Evolutionary conservation across 805 yeast genomes (phyloP), one percentile per base, ranked within the genome.

Genomic region (Teunomyces gatunensis): DNA sequence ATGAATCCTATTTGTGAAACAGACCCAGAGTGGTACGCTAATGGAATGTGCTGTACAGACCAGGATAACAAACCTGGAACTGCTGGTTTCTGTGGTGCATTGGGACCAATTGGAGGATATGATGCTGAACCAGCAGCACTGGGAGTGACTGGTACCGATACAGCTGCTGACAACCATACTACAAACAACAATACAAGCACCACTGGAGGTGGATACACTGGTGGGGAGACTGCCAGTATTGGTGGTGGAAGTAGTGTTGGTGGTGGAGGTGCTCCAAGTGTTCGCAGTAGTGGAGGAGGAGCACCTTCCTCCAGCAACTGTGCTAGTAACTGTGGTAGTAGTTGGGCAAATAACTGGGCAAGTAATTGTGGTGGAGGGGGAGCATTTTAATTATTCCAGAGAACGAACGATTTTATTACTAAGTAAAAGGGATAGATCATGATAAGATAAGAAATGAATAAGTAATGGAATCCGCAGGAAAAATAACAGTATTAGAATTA

Each of bases 221-320:
- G 44, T 23, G 44, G 50, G 6, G 42, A 49, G 5, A 49, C 51
- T n/a, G 49, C 43, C 13, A 50, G 46, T 5, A 47, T 49, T 6
- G 44, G 47, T 7, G 29, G 48, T 11, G 34, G 51, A 15, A 15
- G 49, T 27, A 35, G 46, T 11, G 33, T 21, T 27, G 47, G 48
- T 17, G 50, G 46, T 11, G 45, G 46, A 7, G 33, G 47, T 21
- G 40, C 34, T 7, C 18, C 34, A 3, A 15, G 34, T 32, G 18
- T 25, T 25, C 27, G 27, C 27, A 25, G 27, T 25, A 25, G 7
- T 25, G 27, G 18, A n/a, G 34, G 9, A 12, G 34, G 9, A 32
- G 17, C 34, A 30, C 17, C 34, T n/a, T 30, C 34, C 7, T 4
- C 34, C 34, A 30, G 34, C 5, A 21, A 21, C 21, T 36, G 40